Conservation (phyloP, 176 grass and related monocot species). For the Musa troglodytarum region DNA sequence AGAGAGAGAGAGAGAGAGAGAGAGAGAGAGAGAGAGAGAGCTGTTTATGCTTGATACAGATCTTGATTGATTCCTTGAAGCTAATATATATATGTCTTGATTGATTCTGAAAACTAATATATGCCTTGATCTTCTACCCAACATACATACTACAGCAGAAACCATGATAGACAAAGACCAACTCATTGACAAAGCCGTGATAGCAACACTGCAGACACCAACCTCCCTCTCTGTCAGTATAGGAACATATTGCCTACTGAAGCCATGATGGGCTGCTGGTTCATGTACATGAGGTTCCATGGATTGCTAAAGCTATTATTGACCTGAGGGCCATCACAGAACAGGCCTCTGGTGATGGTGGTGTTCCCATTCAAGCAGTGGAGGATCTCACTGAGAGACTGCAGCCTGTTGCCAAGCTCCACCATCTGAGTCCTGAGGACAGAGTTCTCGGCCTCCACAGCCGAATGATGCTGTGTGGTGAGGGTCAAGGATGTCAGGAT, state of each 20-base stretch:
- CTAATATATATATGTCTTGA: not conserved
- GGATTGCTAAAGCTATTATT: not conserved
- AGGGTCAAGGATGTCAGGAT: constrained; percentile 22
- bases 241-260: constrained; percentile 1
- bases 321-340: not conserved
- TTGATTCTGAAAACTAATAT: no score
- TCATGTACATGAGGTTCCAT: not conserved
- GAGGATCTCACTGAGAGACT: constrained; percentile 48
- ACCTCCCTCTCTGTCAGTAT: not conserved
- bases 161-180: not conserved
- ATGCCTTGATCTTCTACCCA: not conserved
- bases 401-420: constrained; percentile 55
- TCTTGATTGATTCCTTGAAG: no score
- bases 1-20: no score
- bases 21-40: no score
- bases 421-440: constrained; percentile 55
- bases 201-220: not conserved
- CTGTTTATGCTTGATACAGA: no score
- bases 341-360: not conserved
- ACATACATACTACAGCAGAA: not conserved
- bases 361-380: constrained; percentile 25
- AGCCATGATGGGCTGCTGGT: not conserved
- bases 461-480: constrained; percentile 31
- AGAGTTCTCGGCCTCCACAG: constrained; percentile 49
- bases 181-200: not conserved